Conservation (phyloP, 345 rosid genomes). For the Eucalyptus curtisii region DNA sequence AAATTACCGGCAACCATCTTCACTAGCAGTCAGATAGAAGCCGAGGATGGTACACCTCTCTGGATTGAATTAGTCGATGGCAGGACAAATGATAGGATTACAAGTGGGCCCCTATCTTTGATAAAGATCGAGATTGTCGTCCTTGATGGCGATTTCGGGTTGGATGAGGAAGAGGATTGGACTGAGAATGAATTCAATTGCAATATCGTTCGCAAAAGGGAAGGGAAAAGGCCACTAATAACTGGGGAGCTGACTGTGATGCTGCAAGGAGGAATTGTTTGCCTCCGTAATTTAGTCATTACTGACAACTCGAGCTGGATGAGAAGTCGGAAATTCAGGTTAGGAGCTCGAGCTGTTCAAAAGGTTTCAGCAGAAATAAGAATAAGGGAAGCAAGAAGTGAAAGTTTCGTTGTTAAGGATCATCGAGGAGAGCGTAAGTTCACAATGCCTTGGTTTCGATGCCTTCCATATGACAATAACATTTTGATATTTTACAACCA, state of each 20-base stretch:
- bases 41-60: neutral
- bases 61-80: slow-evolving; percentile 3
- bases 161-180: slow-evolving; percentile 10
- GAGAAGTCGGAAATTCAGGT: slow-evolving; percentile 13
- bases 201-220: slow-evolving; percentile 4
- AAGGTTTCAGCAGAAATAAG: neutral
- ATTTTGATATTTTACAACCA: neutral
- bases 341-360: slow-evolving; percentile 8
- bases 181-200: slow-evolving; percentile 1
- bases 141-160: slow-evolving; percentile 14
- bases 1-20: slow-evolving; percentile 3
- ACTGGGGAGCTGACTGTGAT: slow-evolving; percentile 10
- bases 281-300: slow-evolving; percentile 3
- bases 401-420: slow-evolving; percentile 17
- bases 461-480: neutral
- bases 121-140: slow-evolving; percentile 11
- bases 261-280: slow-evolving; percentile 7
- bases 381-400: slow-evolving; percentile 19
- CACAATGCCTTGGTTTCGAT: neutral
- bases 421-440: slow-evolving; percentile 25
- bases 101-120: slow-evolving; percentile 9
- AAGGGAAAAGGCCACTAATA: slow-evolving; percentile 19
- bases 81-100: neutral
- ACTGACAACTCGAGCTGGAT: slow-evolving; percentile 31
- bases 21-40: slow-evolving; percentile 5